phyloP scores from a whole-genome alignment of 2,329 filamentous ascomycete genomes.

The Sporothrix pallida region DNA sequence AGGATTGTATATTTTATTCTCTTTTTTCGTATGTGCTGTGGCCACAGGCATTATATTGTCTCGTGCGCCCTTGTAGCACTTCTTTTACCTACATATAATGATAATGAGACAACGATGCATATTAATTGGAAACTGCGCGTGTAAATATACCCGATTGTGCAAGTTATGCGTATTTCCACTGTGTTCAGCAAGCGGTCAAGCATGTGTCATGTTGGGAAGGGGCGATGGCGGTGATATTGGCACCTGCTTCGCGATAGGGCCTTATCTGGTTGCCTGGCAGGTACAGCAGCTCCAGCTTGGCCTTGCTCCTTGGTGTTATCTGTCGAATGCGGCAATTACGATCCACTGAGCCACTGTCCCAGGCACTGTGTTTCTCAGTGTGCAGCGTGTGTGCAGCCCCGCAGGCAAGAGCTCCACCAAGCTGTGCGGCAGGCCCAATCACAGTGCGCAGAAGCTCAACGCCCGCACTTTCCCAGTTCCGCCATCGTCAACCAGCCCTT shows the following conservation, averaged over 20 bases:
- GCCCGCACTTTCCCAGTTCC: conserved; percentile 27
- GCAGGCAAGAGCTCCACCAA: conserved; percentile 31
- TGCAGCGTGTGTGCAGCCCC: conserved; percentile 24
- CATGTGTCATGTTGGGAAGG: not conserved
- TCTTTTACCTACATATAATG: conserved; percentile 27
- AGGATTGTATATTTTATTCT: conserved; percentile 14
- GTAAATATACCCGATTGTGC: not conserved
- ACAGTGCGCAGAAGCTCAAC: conserved; percentile 35
- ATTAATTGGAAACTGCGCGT: not conserved
- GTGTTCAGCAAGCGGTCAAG: not conserved
- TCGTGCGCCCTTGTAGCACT: not conserved
- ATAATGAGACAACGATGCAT: conserved; percentile 35
- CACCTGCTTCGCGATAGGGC: conserved; percentile 19
- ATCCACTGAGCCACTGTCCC: conserved; percentile 19
- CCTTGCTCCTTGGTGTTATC: conserved; percentile 12
- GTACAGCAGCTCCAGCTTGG: not conserved
- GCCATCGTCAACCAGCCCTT: conserved; percentile 17
- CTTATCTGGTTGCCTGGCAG: conserved; percentile 10
- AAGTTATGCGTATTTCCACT: not conserved
- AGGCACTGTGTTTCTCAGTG: conserved; percentile 30
- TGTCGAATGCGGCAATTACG: conserved; percentile 35
- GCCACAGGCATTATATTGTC: not conserved
- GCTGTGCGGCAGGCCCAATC: conserved; percentile 30
- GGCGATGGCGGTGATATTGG: not conserved
- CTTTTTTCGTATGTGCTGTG: not conserved